Evolutionary conservation across 257 asterid species (phyloP), one percentile per base, ranked within the genome.

Genomic region (Gentiana macrophylla): DNA sequence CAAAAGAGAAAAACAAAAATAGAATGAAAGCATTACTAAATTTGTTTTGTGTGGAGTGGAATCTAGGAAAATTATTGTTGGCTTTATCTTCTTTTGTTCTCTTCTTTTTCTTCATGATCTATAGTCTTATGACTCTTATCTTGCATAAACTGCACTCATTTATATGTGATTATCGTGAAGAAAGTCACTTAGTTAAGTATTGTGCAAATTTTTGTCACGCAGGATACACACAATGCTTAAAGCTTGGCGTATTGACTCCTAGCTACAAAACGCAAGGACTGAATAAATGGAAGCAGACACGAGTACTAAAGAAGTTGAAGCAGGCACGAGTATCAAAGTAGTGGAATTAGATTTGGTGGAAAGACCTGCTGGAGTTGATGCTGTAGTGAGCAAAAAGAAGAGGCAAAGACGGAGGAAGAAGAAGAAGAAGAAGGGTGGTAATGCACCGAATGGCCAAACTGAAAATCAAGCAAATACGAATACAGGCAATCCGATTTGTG

Each of bases 321-420:
- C 46, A 8, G 12, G 41, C 13, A 34, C 4, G 47, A 55, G 50
- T 49, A 5, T 8, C 13, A 43, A 41, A 55, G n/a, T 37, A 32
- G 41, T 69, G 75, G 72, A 57, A 15, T 5, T 56, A 45, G 13
- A 13, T 45, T n/a, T 71, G 6, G 62, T n/a, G 48, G 10, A 38
- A 46, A 46, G 8, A 37, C 58, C 37, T 57, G 32, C 59, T 61
- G 60, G 15, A 35, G 49, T 36, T 37, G 55, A 9, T 46, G 8
- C 46, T 5, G 46, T 46, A 45, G 62, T 37, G 12, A 57, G 53
- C 34, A 68, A 54, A 36, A 77, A 60, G 54, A 49, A 32, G 37
- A 64, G 52, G 62, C 24, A 24, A 24, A n/a, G 44, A 33, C 62
- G 49, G 59, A 62, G 46, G 6, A 49, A 7, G 4, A 34, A 11